Base-by-base conservation (phyloP, 768 basidiomycete species). In the Fistulinella prunicolor region DNA sequence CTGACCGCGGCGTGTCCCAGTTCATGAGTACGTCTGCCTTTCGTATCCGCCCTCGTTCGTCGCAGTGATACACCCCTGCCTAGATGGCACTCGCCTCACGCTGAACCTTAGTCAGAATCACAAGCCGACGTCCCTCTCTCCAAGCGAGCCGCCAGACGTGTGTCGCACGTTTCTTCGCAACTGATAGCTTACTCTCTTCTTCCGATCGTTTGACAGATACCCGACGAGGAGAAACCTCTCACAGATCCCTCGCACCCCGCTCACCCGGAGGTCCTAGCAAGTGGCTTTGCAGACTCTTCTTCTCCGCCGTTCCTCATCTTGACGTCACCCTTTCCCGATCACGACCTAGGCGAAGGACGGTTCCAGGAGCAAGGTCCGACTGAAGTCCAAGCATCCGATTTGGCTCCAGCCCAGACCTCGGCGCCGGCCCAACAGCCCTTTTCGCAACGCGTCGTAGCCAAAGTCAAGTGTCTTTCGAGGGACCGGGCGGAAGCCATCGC, bases 401-500 rank as follows among this genome's bases (percentile, higher is more conserved):
- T 21, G 19, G 2, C 14, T 6, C 38, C 52, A 7, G 9, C 36
- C 0, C n/a, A n/a, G n/a, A n/a, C n/a, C n/a, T n/a, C n/a, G n/a
- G n/a, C n/a, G n/a, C 36, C 47, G 6, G 10, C 43, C 16, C 46
- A 47, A 2, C 45, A 36, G 23, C 47, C 51, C 2, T 38, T 57
- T 39, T 39, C 52, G 7, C 45, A 53, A 23, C 55, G 53, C 2
- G 22, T 55, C 30, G 51, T 38, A 14, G 40, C 52, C 44, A 55
- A 55, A 24, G 54, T 52, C 50, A 58, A 50, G 29, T 29, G 46
- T 19, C 54, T 66, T 21, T 56, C 66, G n/a, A 42, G 29, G 26
- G 64, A 66, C 39, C 55, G 62, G 2, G 54, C 38, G 3, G 60
- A 62, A 38, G 59, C 61, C 17, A 66, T 66, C n/a, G 34, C 49